phyloP scores from a whole-genome alignment of 2,329 filamentous ascomycete species.

The Zymoseptoria passerinii region DNA sequence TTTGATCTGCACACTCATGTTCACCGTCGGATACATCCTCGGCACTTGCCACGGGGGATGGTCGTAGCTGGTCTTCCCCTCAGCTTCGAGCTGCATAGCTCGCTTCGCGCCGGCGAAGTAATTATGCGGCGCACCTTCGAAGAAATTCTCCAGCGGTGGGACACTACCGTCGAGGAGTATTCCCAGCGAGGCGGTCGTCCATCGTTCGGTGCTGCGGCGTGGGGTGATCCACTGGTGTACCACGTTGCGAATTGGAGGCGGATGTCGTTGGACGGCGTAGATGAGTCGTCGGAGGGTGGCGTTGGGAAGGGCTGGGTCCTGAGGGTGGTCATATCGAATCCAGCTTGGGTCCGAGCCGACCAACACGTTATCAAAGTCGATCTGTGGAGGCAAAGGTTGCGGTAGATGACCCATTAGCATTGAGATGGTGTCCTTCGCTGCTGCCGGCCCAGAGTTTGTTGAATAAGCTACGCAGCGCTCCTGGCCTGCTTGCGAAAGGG shows the following conservation, averaged over 20 bases:
- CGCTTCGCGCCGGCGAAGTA: slow-evolving; percentile 1
- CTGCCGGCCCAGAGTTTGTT: slow-evolving; percentile 2
- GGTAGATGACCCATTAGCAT: neutral
- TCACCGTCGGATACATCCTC: slow-evolving; percentile 14
- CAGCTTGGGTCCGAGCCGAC: slow-evolving; percentile 10
- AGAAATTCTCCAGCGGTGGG: slow-evolving; percentile 13
- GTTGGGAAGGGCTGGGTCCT: slow-evolving; percentile 5
- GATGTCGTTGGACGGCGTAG: slow-evolving; percentile 9
- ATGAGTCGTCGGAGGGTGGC: slow-evolving; percentile 11
- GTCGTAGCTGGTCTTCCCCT: slow-evolving; percentile 1
- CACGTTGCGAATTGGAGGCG: slow-evolving; percentile 1
- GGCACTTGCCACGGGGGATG: slow-evolving; percentile 11
- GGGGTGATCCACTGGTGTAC: slow-evolving; percentile 11
- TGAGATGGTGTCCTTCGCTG: slow-evolving; percentile 1
- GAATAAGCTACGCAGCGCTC: slow-evolving; percentile 4
- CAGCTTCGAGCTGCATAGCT: slow-evolving; percentile 2
- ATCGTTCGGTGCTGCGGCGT: slow-evolving; percentile 7
- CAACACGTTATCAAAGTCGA: slow-evolving; percentile 8
- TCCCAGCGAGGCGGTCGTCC: slow-evolving; percentile 11
- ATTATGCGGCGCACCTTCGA: slow-evolving; percentile 7
- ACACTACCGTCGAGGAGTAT: slow-evolving; percentile 11
- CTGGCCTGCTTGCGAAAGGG: neutral
- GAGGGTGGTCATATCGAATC: slow-evolving; percentile 13
- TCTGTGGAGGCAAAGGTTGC: slow-evolving; percentile 6
- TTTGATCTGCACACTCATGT: slow-evolving; percentile 16